Evolutionary conservation across 768 basidiomycete species (phyloP), one percentile per base, ranked within the genome.

Genomic region (Crepidotus variabilis): DNA sequence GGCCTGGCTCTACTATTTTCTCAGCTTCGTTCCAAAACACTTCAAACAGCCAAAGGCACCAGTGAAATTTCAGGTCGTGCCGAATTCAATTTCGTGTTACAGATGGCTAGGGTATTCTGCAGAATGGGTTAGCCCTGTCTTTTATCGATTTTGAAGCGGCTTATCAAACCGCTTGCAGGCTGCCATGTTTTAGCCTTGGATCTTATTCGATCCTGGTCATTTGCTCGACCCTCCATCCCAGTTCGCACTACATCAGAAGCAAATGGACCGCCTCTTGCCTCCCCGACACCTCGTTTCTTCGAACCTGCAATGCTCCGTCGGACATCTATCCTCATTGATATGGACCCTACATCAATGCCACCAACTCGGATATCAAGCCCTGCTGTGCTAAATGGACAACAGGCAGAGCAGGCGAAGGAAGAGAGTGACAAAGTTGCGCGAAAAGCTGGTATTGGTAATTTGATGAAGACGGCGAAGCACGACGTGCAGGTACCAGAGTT

Each of bases 71-170:
- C 92, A 0, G 90, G 89, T 16, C 80, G 82, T 47, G 84, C 86
- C 11, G 96, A 99, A 67, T 98, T 95, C 72, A 94, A 91, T 67
- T 98, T 98, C 68, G 92, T 99, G 9, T 75, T 95, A 24, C 95
- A 98, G 72, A 93, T 94, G 63, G 91, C 94, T 0, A 84, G 93
- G 24, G 90, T 96, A 7, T 94, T 98, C 63, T 93, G 90, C 64
- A 78, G 92, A 57, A 96, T 98, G 94, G 97, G 96, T 92, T 61
- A 39, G 87, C 68, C 9, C 28, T 50, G 57, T n/a, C 48, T 2
- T 46, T 55, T 50, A 16, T 24, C 2, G n/a, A 36, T 32, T 32
- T 50, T 28, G 5, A 13, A 18, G 34, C 34, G 10, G 6, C 8
- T 33, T 36, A 45, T 60, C 51, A 52, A 57, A 54, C 49, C 21